Percentiles rank a stretch among this genome's conserved stretches.
Conservation (phyloP, 257 asterid species). For the Solanum appendiculatum region DNA sequence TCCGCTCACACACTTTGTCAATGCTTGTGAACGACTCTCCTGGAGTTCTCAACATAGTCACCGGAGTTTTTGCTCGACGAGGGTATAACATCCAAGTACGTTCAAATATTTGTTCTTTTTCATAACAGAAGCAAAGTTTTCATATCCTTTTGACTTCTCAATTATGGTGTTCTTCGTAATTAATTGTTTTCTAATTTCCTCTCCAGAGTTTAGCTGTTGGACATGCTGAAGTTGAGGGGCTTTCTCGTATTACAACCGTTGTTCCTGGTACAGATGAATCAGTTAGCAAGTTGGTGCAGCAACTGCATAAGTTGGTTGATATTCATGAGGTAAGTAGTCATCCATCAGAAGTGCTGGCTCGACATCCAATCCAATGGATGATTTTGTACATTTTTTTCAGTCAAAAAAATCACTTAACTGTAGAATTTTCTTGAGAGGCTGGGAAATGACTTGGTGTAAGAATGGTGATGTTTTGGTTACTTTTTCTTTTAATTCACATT, state of each 20-base stretch:
- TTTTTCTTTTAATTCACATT: background rate
- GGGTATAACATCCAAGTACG: conserved; percentile 93
- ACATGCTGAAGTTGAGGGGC: conserved; percentile 90
- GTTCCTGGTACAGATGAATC: conserved; percentile 97
- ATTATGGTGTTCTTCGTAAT: background rate
- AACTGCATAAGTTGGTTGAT: conserved; percentile 78
- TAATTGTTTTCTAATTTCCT: conserved; percentile 8
- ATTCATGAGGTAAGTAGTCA: conserved; percentile 73
- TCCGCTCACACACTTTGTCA: conserved; percentile 90
- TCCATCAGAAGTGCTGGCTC: background rate
- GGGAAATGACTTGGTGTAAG: background rate
- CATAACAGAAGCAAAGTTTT: background rate
- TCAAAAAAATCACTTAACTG: background rate
- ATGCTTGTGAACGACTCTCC: conserved; percentile 92
- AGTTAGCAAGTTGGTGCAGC: conserved; percentile 73
- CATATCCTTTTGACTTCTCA: background rate
- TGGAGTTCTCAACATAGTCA: conserved; percentile 91
- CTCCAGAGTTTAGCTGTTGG: conserved; percentile 96
- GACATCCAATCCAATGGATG: background rate
- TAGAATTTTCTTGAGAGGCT: background rate
- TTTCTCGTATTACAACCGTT: conserved; percentile 94
- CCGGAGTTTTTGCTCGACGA: conserved; percentile 94
- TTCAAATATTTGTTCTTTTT: background rate
- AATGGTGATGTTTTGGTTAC: background rate
- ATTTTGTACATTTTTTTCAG: background rate